These are phyloP conservation scores for Candida boleticola DNA, from an alignment of 805 yeast species.

Conservation along the genomic window DNA sequence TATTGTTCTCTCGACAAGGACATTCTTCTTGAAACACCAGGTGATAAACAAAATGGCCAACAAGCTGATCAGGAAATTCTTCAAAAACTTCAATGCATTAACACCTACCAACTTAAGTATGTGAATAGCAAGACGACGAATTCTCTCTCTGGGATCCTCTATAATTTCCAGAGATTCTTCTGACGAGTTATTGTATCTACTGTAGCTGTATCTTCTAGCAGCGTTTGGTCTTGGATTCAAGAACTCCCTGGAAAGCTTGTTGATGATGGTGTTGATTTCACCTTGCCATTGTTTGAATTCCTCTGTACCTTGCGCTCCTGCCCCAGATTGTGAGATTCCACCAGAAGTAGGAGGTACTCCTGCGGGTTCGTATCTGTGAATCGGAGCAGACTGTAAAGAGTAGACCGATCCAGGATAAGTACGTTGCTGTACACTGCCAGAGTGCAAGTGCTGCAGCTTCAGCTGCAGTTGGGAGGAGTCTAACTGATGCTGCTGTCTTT, in stretches of 20 bases:
- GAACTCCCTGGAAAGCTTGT: slow-evolving; percentile 43
- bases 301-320: slow-evolving; percentile 18
- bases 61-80: slow-evolving; percentile 34
- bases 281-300: slow-evolving; percentile 54
- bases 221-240: slow-evolving; percentile 14
- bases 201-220: slow-evolving; percentile 1
- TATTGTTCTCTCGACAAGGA: slow-evolving; percentile 35
- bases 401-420: slow-evolving; percentile 15
- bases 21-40: slow-evolving; percentile 43
- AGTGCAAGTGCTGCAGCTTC: slow-evolving; percentile 3
- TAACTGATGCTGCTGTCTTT: slow-evolving; percentile 18
- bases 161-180: slow-evolving; percentile 15
- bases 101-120: slow-evolving; percentile 27
- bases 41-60: slow-evolving; percentile 37
- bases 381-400: slow-evolving; percentile 12
- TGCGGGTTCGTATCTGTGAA: not conserved
- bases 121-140: slow-evolving; percentile 21
- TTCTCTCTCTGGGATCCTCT: slow-evolving; percentile 16
- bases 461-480: slow-evolving; percentile 2
- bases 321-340: slow-evolving; percentile 8
- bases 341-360: not conserved
- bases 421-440: slow-evolving; percentile 4
- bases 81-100: slow-evolving; percentile 25
- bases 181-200: slow-evolving; percentile 3
- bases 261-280: slow-evolving; percentile 48